phyloP scores from a whole-genome alignment of 2,329 filamentous ascomycete species.

The Aspergillus eucalypticola region DNA sequence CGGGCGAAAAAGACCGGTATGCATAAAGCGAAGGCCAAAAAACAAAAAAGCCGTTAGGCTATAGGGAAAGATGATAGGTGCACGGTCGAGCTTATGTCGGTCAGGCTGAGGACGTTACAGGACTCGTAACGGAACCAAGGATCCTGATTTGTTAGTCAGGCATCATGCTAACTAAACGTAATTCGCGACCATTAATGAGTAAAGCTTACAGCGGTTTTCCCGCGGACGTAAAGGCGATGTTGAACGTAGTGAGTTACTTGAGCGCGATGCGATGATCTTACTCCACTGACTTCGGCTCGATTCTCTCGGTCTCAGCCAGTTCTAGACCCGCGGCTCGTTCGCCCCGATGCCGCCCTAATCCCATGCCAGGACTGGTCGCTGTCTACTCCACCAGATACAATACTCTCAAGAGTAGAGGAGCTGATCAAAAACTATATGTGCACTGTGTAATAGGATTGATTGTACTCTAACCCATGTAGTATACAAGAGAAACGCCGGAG shows the following conservation, averaged over 20 bases:
- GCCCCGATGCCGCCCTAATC: not conserved
- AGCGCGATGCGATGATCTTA: not conserved
- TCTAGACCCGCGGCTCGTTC: not conserved
- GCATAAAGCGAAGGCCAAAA: not conserved
- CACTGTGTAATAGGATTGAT: not conserved
- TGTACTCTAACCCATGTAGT: slow-evolving; percentile 18
- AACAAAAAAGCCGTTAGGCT: not conserved
- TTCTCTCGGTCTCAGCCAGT: not conserved
- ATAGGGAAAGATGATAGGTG: not conserved
- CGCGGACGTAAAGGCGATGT: not conserved
- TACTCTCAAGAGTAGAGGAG: no score
- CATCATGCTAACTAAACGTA: not conserved
- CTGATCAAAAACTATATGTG: not conserved
- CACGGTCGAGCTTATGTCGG: not conserved
- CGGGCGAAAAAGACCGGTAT: not conserved
- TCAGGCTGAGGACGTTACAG: not conserved
- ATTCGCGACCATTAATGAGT: not conserved
- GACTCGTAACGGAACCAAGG: not conserved
- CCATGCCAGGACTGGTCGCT: not conserved
- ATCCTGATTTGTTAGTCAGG: not conserved
- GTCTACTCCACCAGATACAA: not conserved
- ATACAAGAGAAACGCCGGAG: slow-evolving; percentile 25
- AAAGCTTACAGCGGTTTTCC: not conserved
- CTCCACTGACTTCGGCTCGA: not conserved
- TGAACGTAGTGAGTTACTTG: not conserved